Evolutionary conservation across 139 green algal genomes (phyloP).

Genomic region (Parachlorella kessleri): DNA sequence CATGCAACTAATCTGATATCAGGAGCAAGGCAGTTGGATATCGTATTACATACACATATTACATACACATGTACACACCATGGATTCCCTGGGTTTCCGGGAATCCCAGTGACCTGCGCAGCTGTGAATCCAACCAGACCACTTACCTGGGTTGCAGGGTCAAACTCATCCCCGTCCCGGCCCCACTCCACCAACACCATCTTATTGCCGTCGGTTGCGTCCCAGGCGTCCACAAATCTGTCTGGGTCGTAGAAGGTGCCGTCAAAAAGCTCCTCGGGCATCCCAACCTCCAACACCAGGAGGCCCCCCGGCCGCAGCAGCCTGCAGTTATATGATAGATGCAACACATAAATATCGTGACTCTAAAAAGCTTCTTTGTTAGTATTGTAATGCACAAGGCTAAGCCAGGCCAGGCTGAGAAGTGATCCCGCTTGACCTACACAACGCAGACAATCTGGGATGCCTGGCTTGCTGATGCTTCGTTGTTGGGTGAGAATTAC

Average conservation of each 20-base stretch:
- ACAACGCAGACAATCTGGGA: no score
- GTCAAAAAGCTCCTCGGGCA: conserved; percentile 33
- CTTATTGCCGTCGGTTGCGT: conserved; percentile 14
- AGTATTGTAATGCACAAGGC: no score
- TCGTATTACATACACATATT: no score
- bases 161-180: conserved; percentile 40
- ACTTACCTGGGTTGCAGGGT: conserved; percentile 24
- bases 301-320: conserved; percentile 29
- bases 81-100: not conserved
- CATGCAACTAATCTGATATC: not conserved
- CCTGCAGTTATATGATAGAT: no score
- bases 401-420: no score
- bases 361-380: no score
- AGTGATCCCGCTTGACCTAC: no score
- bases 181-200: conserved; percentile 47
- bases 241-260: conserved; percentile 21
- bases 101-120: no score
- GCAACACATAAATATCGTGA: no score
- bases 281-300: conserved; percentile 37
- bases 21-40: not conserved
- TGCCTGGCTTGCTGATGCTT: no score
- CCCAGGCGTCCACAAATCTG: conserved; percentile 38
- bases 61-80: not conserved
- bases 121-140: no score
- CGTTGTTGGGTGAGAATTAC: no score